These are phyloP conservation scores for Arabidopsis lyrata DNA, from an alignment of 441 rosid genomes.

Conservation along the genomic window DNA sequence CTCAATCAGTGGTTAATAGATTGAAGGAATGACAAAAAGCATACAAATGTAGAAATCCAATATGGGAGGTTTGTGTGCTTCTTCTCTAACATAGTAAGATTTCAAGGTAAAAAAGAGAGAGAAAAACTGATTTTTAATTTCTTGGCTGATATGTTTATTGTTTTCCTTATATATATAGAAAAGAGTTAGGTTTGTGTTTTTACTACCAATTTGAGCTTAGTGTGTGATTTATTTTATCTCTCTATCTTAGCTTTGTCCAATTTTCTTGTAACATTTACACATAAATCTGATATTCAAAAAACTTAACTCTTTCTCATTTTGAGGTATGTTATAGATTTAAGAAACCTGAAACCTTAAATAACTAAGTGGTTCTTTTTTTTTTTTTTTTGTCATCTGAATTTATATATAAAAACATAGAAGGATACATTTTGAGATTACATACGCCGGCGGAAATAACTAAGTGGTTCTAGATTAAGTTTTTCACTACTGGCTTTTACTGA, in stretches of 20 bases:
- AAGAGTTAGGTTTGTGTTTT: conserved; percentile 36
- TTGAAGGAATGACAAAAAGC: conserved; percentile 26
- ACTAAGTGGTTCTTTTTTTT: too few relatives aligned
- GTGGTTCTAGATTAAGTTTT: too few relatives aligned
- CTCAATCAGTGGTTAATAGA: conserved; percentile 23
- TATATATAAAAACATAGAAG: too few relatives aligned
- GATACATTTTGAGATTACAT: too few relatives aligned
- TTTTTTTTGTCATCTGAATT: too few relatives aligned
- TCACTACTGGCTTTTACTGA: background rate
- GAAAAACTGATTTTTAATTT: background rate
- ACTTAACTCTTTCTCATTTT: too few relatives aligned
- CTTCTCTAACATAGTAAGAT: conserved; percentile 44
- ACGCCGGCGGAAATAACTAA: too few relatives aligned
- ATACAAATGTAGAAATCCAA: conserved; percentile 36
- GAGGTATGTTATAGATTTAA: too few relatives aligned
- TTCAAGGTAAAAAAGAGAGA: conserved; percentile 6
- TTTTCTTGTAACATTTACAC: background rate
- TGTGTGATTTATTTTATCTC: conserved; percentile 20
- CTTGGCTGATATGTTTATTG: conserved; percentile 24
- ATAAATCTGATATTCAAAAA: too few relatives aligned
- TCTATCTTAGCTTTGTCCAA: background rate
- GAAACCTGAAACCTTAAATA: too few relatives aligned
- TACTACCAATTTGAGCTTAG: conserved; percentile 2
- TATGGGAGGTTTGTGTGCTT: conserved; percentile 38
- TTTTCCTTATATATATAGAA: conserved; percentile 22